Evolutionary conservation across 2,329 filamentous ascomycete genomes (phyloP).

Genomic region (Fusarium torulosum): DNA sequence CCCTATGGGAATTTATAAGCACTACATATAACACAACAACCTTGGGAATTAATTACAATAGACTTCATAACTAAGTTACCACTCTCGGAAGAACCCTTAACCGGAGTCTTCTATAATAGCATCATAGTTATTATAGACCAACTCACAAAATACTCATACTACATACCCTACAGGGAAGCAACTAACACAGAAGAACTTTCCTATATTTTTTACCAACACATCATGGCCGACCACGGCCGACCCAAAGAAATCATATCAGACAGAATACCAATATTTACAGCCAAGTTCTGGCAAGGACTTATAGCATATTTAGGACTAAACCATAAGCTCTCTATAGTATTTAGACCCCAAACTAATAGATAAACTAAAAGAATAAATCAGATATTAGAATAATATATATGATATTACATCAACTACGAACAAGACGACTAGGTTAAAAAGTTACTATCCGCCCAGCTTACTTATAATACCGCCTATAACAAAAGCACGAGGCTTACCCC

Average conservation of each 20-base stretch:
- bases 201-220: not conserved
- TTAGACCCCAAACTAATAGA: not conserved
- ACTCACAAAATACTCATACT: not conserved
- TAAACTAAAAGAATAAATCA: not conserved
- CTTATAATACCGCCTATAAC: not conserved
- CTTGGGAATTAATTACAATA: conserved; percentile 8
- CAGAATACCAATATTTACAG: not conserved
- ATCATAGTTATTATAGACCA: not conserved
- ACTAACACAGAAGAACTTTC: not conserved
- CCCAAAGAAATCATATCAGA: not conserved
- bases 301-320: not conserved
- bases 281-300: not conserved
- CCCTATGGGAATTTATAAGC: conserved; percentile 22
- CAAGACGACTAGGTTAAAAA: not conserved
- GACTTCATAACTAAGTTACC: too few relatives aligned
- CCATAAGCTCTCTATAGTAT: not conserved
- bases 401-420: conserved; percentile 18
- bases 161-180: not conserved
- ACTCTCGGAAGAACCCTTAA: not conserved
- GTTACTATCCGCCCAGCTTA: not conserved
- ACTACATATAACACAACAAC: conserved; percentile 11
- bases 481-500: not conserved
- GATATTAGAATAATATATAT: not conserved
- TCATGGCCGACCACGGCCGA: not conserved
- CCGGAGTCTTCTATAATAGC: not conserved